Conservation (phyloP, 148 eudicot species). For the Fagopyrum homotropicum region DNA sequence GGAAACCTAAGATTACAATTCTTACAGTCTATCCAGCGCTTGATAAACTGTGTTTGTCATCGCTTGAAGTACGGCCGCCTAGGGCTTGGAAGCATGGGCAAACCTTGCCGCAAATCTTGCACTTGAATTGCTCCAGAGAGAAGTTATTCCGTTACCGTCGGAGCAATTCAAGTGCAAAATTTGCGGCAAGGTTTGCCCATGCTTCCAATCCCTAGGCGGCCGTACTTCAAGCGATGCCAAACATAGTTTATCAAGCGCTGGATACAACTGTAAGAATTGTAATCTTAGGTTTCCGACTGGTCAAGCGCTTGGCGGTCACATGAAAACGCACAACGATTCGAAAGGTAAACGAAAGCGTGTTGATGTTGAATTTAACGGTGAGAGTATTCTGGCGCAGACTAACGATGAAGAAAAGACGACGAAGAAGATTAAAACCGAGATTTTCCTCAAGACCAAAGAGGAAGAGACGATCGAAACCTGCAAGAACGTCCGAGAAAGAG, state of each 20-base stretch:
- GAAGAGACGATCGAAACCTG: neutral
- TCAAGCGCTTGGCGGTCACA: slow-evolving; percentile 35
- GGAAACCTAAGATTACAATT: slow-evolving; percentile 23
- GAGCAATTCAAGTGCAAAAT: slow-evolving; percentile 23
- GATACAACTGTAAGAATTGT: no score
- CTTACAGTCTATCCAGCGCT: slow-evolving; percentile 12
- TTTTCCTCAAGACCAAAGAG: neutral
- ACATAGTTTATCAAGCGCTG: no score
- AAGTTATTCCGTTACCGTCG: neutral
- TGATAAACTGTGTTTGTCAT: slow-evolving; percentile 18
- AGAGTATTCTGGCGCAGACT: neutral
- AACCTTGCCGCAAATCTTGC: slow-evolving; percentile 28
- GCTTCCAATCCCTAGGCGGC: slow-evolving; percentile 38
- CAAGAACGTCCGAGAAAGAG: neutral
- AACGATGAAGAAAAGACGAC: neutral
- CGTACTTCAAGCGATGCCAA: slow-evolving; percentile 34
- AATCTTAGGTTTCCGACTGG: slow-evolving; percentile 23
- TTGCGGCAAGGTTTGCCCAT: slow-evolving; percentile 22
- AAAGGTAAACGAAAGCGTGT: neutral
- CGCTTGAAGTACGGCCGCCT: slow-evolving; percentile 37
- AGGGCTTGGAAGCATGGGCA: slow-evolving; percentile 33
- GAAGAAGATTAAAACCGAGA: neutral
- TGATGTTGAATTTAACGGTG: neutral
- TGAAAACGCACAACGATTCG: slow-evolving; percentile 23
- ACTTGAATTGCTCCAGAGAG: slow-evolving; percentile 6